These are phyloP conservation scores for Colletotrichum sublineola DNA, from an alignment of 2,329 filamentous ascomycete species.

Conservation along the genomic window DNA sequence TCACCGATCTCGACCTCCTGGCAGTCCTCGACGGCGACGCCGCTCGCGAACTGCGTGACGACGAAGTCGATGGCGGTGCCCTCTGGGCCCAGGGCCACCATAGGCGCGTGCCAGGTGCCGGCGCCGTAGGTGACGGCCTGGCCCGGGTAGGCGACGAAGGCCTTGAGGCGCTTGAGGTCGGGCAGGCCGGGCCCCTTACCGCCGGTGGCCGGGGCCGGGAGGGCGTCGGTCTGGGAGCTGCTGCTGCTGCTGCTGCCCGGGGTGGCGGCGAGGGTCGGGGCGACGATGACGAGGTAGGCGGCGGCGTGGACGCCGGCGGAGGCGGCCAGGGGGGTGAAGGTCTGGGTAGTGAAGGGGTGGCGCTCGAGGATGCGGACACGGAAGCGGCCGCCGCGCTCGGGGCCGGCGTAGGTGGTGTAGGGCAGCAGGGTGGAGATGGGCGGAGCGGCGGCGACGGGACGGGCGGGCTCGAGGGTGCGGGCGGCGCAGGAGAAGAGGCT, in stretches of 20 bases:
- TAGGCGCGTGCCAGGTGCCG: slow-evolving; percentile 96
- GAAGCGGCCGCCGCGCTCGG: slow-evolving; percentile 58
- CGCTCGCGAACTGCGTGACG: slow-evolving; percentile 90
- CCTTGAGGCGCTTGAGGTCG: slow-evolving; percentile 76
- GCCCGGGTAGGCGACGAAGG: slow-evolving; percentile 81
- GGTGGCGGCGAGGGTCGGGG: slow-evolving; percentile 70
- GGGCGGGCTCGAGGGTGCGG: slow-evolving; percentile 58
- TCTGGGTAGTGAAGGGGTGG: slow-evolving; percentile 95
- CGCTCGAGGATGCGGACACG: slow-evolving; percentile 83
- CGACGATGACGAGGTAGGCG: slow-evolving; percentile 88
- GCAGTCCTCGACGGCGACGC: slow-evolving; percentile 85
- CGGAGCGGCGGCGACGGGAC: slow-evolving; percentile 15
- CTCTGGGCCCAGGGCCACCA: slow-evolving; percentile 81
- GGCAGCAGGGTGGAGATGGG: slow-evolving; percentile 41
- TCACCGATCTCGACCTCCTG: slow-evolving; percentile 75
- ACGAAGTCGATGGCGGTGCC: slow-evolving; percentile 82
- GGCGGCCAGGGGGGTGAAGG: slow-evolving; percentile 83
- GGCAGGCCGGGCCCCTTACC: slow-evolving; percentile 72
- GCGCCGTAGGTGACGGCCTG: slow-evolving; percentile 94
- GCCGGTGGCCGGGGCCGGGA: slow-evolving; percentile 53
- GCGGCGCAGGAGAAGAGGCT: slow-evolving; percentile 92
- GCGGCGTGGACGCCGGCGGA: slow-evolving; percentile 49
- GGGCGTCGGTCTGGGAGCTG: slow-evolving; percentile 51
- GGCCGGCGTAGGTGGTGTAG: slow-evolving; percentile 34
- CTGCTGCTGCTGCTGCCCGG: no score